These are phyloP conservation scores for Dioscorea zingiberensis DNA, from an alignment of 106 monocot genomes.

Conservation along the genomic window DNA sequence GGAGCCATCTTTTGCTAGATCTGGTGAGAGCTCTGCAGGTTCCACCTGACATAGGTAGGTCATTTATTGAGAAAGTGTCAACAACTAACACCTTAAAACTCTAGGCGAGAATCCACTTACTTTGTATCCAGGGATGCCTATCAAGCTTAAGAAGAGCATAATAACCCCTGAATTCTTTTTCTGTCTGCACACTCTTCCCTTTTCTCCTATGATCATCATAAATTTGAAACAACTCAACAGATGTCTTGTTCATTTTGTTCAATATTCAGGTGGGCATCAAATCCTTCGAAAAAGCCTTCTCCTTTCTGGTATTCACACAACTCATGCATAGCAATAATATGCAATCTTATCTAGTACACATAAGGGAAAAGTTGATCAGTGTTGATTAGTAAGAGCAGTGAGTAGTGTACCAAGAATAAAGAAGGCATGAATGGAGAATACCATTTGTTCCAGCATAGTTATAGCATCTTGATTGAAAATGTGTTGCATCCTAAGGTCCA, in stretches of 20 bases:
- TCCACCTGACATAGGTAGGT: conserved; percentile 61
- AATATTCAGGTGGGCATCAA: conserved; percentile 98
- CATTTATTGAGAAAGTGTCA: not conserved
- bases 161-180: conserved; percentile 96
- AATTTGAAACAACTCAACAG: conserved; percentile 96
- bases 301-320: conserved; percentile 91
- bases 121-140: conserved; percentile 93
- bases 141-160: conserved; percentile 96
- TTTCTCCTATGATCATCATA: conserved; percentile 90
- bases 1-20: conserved; percentile 94
- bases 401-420: not conserved
- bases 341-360: conserved; percentile 75
- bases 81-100: not conserved
- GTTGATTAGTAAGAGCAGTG: not conserved
- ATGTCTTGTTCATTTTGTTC: conserved; percentile 99
- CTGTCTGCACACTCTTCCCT: conserved; percentile 49
- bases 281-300: conserved; percentile 92
- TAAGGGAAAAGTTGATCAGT: not conserved
- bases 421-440: conserved; percentile 14
- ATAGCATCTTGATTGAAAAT: conserved; percentile 82
- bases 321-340: conserved; percentile 96
- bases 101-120: conserved; percentile 22
- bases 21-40: conserved; percentile 92
- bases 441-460: conserved; percentile 97
- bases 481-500: conserved; percentile 99